phyloP scores from a whole-genome alignment of 352 stramenopile genomes.

The Phytophthora uliginosa region DNA sequence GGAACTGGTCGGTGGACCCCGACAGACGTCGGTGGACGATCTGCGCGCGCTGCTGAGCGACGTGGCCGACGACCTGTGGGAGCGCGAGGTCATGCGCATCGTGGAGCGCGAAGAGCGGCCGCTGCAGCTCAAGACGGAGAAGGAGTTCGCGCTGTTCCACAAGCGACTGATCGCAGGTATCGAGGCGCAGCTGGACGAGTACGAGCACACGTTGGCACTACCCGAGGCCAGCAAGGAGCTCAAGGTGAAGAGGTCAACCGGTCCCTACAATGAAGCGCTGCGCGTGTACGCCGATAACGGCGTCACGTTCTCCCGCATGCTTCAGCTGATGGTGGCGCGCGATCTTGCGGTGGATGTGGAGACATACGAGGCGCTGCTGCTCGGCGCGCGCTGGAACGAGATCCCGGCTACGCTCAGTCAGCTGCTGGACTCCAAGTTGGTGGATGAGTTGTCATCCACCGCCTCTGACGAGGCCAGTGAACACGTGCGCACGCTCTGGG shows the following conservation, averaged over 20 bases:
- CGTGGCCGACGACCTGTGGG: conserved; percentile 45
- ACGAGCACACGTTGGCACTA: conserved; percentile 37
- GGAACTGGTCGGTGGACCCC: conserved; percentile 38
- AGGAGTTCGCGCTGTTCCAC: conserved; percentile 63
- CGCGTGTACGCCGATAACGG: conserved; percentile 66
- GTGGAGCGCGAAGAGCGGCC: conserved; percentile 63
- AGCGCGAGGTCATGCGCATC: conserved; percentile 66
- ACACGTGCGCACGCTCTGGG: conserved; percentile 60
- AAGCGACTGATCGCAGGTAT: conserved; percentile 51
- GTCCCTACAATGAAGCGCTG: conserved; percentile 74
- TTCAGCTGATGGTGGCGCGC: conserved; percentile 70
- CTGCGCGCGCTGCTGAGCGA: conserved; percentile 44
- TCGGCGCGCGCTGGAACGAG: conserved; percentile 72
- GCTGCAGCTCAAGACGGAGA: conserved; percentile 66
- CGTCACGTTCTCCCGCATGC: conserved; percentile 62
- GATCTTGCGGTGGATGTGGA: conserved; percentile 58
- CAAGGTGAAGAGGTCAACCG: conserved; percentile 29
- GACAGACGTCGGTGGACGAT: conserved; percentile 41
- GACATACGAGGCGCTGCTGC: conserved; percentile 70
- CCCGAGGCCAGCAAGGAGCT: conserved; percentile 3
- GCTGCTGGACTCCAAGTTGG: conserved; percentile 58
- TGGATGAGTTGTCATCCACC: conserved; percentile 39
- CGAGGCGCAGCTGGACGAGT: conserved; percentile 55
- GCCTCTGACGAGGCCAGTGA: conserved; percentile 35
- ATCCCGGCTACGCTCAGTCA: conserved; percentile 73